Evolutionary conservation across 306 rosid genomes (phyloP).

Genomic region (Prunus armeniaca): DNA sequence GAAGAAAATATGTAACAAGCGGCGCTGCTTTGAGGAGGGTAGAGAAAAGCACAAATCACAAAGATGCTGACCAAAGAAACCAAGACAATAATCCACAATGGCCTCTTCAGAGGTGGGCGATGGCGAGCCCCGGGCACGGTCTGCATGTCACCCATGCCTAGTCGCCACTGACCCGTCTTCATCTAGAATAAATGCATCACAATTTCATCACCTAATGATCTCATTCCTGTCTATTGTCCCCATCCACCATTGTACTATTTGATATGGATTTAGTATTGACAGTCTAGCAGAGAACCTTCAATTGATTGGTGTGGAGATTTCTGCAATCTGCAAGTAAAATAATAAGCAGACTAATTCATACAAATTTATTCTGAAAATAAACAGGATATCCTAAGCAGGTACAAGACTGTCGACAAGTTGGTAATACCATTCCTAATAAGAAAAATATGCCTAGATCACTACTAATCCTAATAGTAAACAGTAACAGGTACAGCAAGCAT

Average conservation of each 20-base stretch:
- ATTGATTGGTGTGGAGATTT: conserved; percentile 16
- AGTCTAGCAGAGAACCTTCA: conserved; percentile 18
- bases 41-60: conserved; percentile 77
- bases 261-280: conserved; percentile 4
- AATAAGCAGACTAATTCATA: neutral
- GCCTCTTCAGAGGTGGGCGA: conserved; percentile 78
- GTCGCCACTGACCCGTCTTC: conserved; percentile 76
- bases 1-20: conserved; percentile 85
- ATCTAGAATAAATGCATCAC: conserved; percentile 50
- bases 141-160: conserved; percentile 78
- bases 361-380: neutral
- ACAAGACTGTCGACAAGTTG: neutral
- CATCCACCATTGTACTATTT: conserved; percentile 10
- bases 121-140: conserved; percentile 78
- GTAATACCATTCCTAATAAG: neutral
- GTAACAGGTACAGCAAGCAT: neutral
- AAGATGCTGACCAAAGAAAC: conserved; percentile 76
- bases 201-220: conserved; percentile 32
- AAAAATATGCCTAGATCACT: neutral
- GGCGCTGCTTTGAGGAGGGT: conserved; percentile 62
- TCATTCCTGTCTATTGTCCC: conserved; percentile 13
- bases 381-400: neutral
- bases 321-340: conserved; percentile 30
- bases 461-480: neutral
- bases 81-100: conserved; percentile 85